Conservation (phyloP, 371 early-diverging fungal species). For the Syncephalastrum racemosum region DNA sequence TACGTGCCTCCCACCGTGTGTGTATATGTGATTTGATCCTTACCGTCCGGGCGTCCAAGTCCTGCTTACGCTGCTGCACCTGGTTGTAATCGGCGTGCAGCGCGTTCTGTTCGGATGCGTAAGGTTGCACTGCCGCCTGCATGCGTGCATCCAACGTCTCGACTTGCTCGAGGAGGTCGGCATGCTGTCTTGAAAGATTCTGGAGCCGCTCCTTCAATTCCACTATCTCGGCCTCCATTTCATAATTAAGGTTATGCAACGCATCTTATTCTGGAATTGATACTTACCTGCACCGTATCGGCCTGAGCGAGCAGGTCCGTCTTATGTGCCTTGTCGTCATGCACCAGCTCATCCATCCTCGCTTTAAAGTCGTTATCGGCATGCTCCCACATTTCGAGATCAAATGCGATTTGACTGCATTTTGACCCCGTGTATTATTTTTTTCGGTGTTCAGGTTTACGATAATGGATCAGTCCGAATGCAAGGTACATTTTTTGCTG, state of each 20-base stretch:
- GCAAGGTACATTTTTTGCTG: neutral
- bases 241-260: neutral
- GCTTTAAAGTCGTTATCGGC: slow-evolving; percentile 17
- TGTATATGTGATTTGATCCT: too few species aligned
- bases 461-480: too few species aligned
- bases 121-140: slow-evolving; percentile 2
- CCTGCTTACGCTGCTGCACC: slow-evolving; percentile 11
- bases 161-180: slow-evolving; percentile 6
- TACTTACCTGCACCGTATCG: slow-evolving; percentile 9
- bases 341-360: slow-evolving; percentile 19
- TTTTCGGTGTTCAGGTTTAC: neutral
- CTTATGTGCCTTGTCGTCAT: slow-evolving; percentile 14
- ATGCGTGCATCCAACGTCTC: slow-evolving; percentile 7
- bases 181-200: neutral
- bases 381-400: slow-evolving; percentile 31
- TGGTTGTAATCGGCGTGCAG: slow-evolving; percentile 8
- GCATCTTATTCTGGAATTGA: too few species aligned
- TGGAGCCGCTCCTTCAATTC: slow-evolving; percentile 7
- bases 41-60: slow-evolving; percentile 12
- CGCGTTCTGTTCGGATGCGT: slow-evolving; percentile 11
- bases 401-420: slow-evolving; percentile 25
- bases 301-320: slow-evolving; percentile 9
- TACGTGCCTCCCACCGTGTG: too few species aligned
- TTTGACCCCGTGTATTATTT: neutral
- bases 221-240: neutral